These are phyloP conservation scores for Ochetophila trinervis DNA, from an alignment of 306 rosid species.

Conservation along the genomic window DNA sequence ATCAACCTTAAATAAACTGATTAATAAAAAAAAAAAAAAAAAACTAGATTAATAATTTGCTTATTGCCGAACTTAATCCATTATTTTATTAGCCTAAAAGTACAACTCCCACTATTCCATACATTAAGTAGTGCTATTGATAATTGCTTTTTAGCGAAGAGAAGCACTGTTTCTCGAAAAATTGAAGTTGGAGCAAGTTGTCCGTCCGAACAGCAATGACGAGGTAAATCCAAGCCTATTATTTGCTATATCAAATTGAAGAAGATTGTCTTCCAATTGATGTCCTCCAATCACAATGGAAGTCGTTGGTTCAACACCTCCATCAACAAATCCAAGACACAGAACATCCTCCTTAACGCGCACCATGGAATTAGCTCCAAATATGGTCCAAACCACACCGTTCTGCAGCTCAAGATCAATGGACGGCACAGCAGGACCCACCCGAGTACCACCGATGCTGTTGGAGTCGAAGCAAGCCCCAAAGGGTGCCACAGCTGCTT, in stretches of 20 bases:
- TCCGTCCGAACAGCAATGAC: slow-evolving; percentile 21
- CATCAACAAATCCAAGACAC: slow-evolving; percentile 64
- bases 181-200: slow-evolving; percentile 30
- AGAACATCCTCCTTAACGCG: slow-evolving; percentile 30
- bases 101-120: too few relatives aligned
- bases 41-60: too few relatives aligned
- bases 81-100: too few relatives aligned
- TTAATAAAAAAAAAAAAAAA: too few relatives aligned
- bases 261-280: too few relatives aligned
- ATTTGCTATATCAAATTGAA: slow-evolving; percentile 53
- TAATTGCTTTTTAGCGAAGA: too few relatives aligned
- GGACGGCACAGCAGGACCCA: slow-evolving; percentile 49
- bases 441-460: slow-evolving; percentile 25
- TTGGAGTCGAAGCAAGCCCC: slow-evolving; percentile 35
- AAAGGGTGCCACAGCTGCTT: slow-evolving; percentile 48
- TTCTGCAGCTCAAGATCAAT: slow-evolving; percentile 48
- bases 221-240: slow-evolving; percentile 51
- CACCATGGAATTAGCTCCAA: slow-evolving; percentile 68
- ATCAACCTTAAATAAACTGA: too few relatives aligned
- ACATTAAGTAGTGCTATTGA: too few relatives aligned
- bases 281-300: slow-evolving; percentile 60
- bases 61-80: too few relatives aligned
- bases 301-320: slow-evolving; percentile 38
- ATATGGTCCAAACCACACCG: slow-evolving; percentile 39
- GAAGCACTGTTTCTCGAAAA: too few relatives aligned